Evolutionary conservation across 345 rosid species (phyloP).

Genomic region (Excoecaria agallocha): DNA sequence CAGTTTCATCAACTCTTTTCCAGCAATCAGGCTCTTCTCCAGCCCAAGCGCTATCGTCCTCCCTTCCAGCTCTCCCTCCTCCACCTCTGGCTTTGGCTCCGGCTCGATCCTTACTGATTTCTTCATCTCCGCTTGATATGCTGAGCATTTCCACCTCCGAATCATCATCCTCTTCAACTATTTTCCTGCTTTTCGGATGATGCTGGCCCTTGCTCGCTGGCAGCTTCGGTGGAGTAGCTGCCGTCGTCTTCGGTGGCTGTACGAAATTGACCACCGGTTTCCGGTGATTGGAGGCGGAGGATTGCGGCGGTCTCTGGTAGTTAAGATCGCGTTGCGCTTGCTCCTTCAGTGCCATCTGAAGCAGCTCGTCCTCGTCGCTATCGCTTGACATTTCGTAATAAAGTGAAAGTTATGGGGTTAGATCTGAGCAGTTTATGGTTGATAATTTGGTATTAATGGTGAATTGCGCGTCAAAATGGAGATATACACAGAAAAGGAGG

Average conservation of each 20-base stretch:
- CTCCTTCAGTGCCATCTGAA: slow-evolving; percentile 89
- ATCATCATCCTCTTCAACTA: slow-evolving; percentile 75
- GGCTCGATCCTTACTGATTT: slow-evolving; percentile 46
- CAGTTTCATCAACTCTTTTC: slow-evolving; percentile 90
- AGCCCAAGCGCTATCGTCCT: slow-evolving; percentile 73
- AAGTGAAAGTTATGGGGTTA: neutral
- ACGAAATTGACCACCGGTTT: slow-evolving; percentile 76
- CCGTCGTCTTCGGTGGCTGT: slow-evolving; percentile 49
- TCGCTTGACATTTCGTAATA: slow-evolving; percentile 66
- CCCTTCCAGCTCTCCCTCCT: slow-evolving; percentile 40
- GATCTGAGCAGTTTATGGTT: slow-evolving; percentile 3
- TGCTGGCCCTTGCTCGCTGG: slow-evolving; percentile 1
- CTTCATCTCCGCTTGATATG: slow-evolving; percentile 97
- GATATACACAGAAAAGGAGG: neutral
- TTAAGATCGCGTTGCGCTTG: slow-evolving; percentile 72
- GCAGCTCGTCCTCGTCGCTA: slow-evolving; percentile 97
- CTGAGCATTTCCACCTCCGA: slow-evolving; percentile 99
- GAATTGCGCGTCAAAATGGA: neutral
- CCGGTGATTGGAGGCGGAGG: slow-evolving; percentile 19
- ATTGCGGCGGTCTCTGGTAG: slow-evolving; percentile 56
- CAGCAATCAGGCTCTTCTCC: slow-evolving; percentile 92
- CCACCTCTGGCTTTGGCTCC: slow-evolving; percentile 26
- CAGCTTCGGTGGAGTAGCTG: slow-evolving; percentile 25
- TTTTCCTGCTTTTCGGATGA: slow-evolving; percentile 25
- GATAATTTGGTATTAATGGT: neutral